phyloP scores from a whole-genome alignment of 2,329 filamentous ascomycete species.

The Cordyceps cicadae region DNA sequence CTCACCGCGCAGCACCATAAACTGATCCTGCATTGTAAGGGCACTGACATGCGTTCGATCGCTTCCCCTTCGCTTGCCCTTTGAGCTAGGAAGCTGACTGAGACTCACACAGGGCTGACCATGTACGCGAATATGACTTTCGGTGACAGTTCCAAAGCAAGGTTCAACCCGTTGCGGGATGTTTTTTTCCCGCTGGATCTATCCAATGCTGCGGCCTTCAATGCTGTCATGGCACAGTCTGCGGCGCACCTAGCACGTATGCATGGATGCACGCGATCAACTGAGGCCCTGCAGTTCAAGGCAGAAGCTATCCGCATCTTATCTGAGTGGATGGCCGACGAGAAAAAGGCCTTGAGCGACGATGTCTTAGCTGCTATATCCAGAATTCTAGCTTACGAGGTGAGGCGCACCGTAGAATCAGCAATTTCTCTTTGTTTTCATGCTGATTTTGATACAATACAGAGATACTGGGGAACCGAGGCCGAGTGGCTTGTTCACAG shows the following conservation, averaged over 20 bases:
- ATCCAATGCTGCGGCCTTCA: constrained; percentile 32
- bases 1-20: constrained; percentile 27
- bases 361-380: constrained; percentile 14
- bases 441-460: not conserved
- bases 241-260: constrained; percentile 29
- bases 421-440: too few relatives aligned
- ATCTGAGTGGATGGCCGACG: constrained; percentile 24
- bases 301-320: constrained; percentile 28
- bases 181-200: constrained; percentile 32
- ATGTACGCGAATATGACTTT: constrained; percentile 27
- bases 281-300: constrained; percentile 25
- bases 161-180: constrained; percentile 31
- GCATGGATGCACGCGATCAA: constrained; percentile 20
- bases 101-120: constrained; percentile 19
- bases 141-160: constrained; percentile 17
- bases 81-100: too few relatives aligned
- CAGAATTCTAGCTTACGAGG: not conserved
- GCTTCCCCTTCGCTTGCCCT: not conserved
- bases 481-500: constrained; percentile 6
- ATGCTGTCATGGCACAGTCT: constrained; percentile 32
- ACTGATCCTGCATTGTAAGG: constrained; percentile 29
- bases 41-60: too few relatives aligned
- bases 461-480: constrained; percentile 8
- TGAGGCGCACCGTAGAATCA: not conserved
- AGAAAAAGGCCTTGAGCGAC: constrained; percentile 22